These are phyloP conservation scores for Articulospora tetracladia DNA, from an alignment of 495 filamentous ascomycete genomes.

Conservation along the genomic window DNA sequence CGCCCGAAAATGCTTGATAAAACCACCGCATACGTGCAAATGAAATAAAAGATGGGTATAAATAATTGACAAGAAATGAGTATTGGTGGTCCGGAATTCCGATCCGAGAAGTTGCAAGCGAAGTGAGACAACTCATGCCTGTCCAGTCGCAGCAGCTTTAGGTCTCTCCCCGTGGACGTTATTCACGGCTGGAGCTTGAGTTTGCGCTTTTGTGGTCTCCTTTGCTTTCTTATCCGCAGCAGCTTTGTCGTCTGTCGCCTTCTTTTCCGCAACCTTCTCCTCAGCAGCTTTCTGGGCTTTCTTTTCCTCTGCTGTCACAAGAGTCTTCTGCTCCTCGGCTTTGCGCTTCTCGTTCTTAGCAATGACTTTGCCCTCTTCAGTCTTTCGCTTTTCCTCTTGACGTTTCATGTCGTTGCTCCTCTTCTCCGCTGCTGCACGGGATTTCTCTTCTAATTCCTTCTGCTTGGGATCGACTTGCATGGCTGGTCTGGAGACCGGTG, in stretches of 20 bases:
- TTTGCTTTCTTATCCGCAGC: background rate
- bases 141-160: too few species aligned
- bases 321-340: conserved; percentile 1
- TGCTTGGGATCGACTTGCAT: background rate
- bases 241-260: background rate
- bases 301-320: conserved; percentile 3
- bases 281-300: conserved; percentile 8
- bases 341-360: conserved; percentile 6
- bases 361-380: conserved; percentile 9
- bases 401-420: background rate
- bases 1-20: too few species aligned
- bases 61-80: too few species aligned
- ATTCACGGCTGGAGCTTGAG: too few species aligned
- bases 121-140: too few species aligned
- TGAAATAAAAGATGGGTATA: too few species aligned
- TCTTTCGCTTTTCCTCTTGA: conserved; percentile 3
- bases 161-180: too few species aligned
- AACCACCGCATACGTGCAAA: too few species aligned
- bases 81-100: too few species aligned
- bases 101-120: too few species aligned
- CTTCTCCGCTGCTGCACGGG: background rate
- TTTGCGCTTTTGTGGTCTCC: background rate
- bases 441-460: background rate
- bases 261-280: conserved; percentile 1
- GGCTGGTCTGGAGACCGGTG: background rate